Base-by-base conservation (phyloP, 2,329 filamentous ascomycete species). In the Ophiocordyceps unilateralis region DNA sequence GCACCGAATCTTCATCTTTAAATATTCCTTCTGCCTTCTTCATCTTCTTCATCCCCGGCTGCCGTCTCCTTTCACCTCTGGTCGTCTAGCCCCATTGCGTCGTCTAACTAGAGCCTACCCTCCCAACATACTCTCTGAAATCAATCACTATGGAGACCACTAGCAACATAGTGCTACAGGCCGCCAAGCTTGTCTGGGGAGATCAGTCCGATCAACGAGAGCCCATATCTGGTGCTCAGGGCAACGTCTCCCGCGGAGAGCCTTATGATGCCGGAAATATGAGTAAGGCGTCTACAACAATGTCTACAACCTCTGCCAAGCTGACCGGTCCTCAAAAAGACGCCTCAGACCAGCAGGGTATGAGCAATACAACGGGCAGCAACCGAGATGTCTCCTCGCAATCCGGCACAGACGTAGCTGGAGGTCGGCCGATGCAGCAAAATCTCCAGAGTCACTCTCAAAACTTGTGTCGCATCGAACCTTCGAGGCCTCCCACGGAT, bases 191-290 rank as follows among this genome's bases (percentile, higher is more conserved):
- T 26, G 62, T 68, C 44, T 69, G 62, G 62, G 64, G 65, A 51
- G 62, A 52, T 48, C 62, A 59, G 63, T 50, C 60, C 23, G 44
- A 56, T 21, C 53, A 57, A 39, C 56, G 62, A 40, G 85, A 93
- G 62, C 85, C 85, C 17, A 59, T 87, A 39, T 81, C 82, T 19
- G 85, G 85, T 20, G 65, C 75, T 42, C 65, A 70, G 45, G 85
- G 85, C 34, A 65, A 80, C 55, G 81, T 82, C 5, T 69, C 70
- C 21, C 69, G 68, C 38, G 75, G 73, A 12, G 79, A 89, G 57
- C 85, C 85, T 0, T 93, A 78, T 52, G 85, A 91, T 55, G 76
- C 76, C 45, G 85, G 85, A 41, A 91, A 91, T 58, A 62, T 74
- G n/a, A 69, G 75, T 65, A 71, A 37, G 55, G 8, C n/a, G 8